Evolutionary conservation across 2,329 filamentous ascomycete species (phyloP).

Genomic region (Alternaria brassicae): DNA sequence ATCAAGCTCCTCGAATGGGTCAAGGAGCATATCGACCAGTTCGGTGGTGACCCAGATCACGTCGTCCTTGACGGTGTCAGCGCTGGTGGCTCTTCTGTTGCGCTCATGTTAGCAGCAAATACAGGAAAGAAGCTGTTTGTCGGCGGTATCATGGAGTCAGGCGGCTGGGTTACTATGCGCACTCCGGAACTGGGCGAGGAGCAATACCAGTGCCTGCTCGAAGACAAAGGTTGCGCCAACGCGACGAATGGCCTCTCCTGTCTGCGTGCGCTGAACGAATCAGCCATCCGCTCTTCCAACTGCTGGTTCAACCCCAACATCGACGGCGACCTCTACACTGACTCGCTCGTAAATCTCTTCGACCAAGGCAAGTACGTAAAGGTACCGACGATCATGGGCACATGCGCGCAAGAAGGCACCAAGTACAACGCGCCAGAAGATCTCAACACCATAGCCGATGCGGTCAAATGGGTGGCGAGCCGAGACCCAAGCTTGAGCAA

Average conservation of each 20-base stretch:
- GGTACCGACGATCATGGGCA: slow-evolving; percentile 62
- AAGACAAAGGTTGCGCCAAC: slow-evolving; percentile 56
- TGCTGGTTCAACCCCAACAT: slow-evolving; percentile 59
- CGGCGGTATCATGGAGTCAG: slow-evolving; percentile 62
- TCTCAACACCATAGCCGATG: slow-evolving; percentile 57
- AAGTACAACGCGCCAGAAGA: slow-evolving; percentile 61
- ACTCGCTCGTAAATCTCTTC: slow-evolving; percentile 60
- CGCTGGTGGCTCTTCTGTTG: slow-evolving; percentile 63
- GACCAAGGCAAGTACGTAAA: slow-evolving; percentile 58
- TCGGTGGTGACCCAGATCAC: slow-evolving; percentile 73
- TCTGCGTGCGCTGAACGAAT: slow-evolving; percentile 56
- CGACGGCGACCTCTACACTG: slow-evolving; percentile 59
- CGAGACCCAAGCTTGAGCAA: slow-evolving; percentile 65
- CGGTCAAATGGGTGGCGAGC: slow-evolving; percentile 63
- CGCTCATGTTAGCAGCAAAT: slow-evolving; percentile 48
- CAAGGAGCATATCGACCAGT: slow-evolving; percentile 68
- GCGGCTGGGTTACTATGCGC: slow-evolving; percentile 60
- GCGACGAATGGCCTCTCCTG: slow-evolving; percentile 56
- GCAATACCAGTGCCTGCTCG: slow-evolving; percentile 60
- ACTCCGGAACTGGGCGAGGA: slow-evolving; percentile 59
- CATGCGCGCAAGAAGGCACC: slow-evolving; percentile 70
- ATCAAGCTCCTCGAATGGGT: slow-evolving; percentile 74
- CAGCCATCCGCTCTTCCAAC: slow-evolving; percentile 51
- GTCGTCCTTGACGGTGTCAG: slow-evolving; percentile 73
- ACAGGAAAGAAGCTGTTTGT: slow-evolving; percentile 57